Conservation (phyloP, 148 eudicot genomes). For the Heliamphora exappendiculata region DNA sequence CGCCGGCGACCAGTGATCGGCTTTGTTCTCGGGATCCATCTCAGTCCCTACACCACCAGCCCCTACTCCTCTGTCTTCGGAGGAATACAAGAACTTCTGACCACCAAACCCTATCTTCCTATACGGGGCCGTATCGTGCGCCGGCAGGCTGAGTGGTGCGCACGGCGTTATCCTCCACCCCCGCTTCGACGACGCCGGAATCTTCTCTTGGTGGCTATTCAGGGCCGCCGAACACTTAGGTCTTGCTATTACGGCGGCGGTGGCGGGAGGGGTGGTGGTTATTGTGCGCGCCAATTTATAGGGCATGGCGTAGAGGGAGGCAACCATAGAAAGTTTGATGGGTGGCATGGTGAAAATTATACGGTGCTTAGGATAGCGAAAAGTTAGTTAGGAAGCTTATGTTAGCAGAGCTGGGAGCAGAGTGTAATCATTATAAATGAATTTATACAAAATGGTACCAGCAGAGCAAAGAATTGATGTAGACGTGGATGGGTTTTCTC, state of each 20-base stretch:
- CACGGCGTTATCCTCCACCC: slow-evolving; percentile 12
- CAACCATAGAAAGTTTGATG: not conserved
- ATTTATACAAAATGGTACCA: not conserved
- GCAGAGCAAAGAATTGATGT: not conserved
- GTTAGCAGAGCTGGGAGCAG: not conserved
- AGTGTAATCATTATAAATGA: not conserved
- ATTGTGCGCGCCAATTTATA: slow-evolving; percentile 3
- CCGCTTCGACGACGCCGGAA: not conserved
- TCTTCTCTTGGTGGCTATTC: not conserved
- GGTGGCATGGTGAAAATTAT: slow-evolving; percentile 2
- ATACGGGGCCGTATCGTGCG: slow-evolving; percentile 12
- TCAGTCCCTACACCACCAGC: slow-evolving; percentile 9
- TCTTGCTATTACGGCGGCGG: not conserved
- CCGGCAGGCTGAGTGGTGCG: slow-evolving; percentile 8
- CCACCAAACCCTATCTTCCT: slow-evolving; percentile 24
- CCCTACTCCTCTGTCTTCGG: slow-evolving; percentile 7
- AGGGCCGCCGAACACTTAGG: not conserved
- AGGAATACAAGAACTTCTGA: slow-evolving; percentile 1
- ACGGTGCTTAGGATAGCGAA: slow-evolving; percentile 9
- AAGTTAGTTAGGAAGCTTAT: not conserved
- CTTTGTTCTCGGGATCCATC: slow-evolving; percentile 7
- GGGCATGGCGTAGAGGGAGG: slow-evolving; percentile 6
- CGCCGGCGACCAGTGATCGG: slow-evolving; percentile 5
- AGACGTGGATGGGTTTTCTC: not conserved
- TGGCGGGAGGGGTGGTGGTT: not conserved